These are phyloP conservation scores for Hyaloperonospora brassicae DNA, from an alignment of 352 stramenopile species.

Conservation along the genomic window DNA sequence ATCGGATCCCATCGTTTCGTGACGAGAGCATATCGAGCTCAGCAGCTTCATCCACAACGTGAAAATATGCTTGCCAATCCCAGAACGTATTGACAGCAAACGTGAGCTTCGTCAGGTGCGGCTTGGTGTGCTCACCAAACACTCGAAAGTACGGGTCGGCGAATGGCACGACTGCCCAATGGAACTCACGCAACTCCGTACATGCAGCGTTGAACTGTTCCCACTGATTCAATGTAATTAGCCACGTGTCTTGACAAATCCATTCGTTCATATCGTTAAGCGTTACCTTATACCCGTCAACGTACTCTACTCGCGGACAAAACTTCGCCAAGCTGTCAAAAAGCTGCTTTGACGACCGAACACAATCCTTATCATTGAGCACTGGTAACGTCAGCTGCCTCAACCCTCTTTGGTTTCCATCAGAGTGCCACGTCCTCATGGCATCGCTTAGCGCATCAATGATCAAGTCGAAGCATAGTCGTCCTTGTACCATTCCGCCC, in stretches of 20 bases:
- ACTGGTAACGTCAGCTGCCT: slow-evolving; percentile 11
- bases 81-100: slow-evolving; percentile 37
- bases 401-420: too few species aligned
- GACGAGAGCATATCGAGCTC: too few species aligned
- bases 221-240: slow-evolving; percentile 29
- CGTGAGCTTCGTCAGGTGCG: slow-evolving; percentile 24
- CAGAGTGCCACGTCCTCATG: too few species aligned
- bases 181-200: slow-evolving; percentile 30
- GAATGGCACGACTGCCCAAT: slow-evolving; percentile 34
- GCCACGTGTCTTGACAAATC: slow-evolving; percentile 29
- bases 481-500: too few species aligned
- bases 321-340: slow-evolving; percentile 27
- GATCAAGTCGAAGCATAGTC: too few species aligned
- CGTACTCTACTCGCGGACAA: slow-evolving; percentile 25
- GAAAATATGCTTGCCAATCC: slow-evolving; percentile 33
- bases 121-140: slow-evolving; percentile 34
- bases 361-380: slow-evolving; percentile 11
- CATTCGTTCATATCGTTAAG: slow-evolving; percentile 26
- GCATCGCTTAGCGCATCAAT: too few species aligned
- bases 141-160: slow-evolving; percentile 35
- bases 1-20: too few species aligned
- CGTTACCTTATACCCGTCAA: slow-evolving; percentile 31
- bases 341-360: slow-evolving; percentile 15
- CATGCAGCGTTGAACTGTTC: slow-evolving; percentile 30
- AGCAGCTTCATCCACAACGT: too few species aligned